Evolutionary conservation across 1,284 basidiomycete species (phyloP), one percentile per base, ranked within the genome.

Genomic region (Kalmanozyma brasiliensis): DNA sequence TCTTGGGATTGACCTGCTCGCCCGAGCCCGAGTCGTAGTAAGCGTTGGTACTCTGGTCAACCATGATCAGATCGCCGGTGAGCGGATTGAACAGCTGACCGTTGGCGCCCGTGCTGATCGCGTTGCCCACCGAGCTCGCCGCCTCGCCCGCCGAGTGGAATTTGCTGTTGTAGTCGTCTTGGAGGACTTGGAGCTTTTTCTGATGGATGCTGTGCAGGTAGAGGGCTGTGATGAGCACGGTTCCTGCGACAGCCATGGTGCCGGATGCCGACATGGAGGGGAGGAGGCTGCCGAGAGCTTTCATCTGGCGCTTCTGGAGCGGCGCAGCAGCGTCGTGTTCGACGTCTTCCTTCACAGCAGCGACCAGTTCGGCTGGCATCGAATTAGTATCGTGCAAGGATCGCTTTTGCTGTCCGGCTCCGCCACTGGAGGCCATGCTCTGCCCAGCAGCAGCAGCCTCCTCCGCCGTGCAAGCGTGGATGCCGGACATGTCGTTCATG

Each of bases 11-110:
- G 14, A 70, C 52, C 29, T 47, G 52, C 43, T 70, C 52, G 8
- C 67, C 67, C 1, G 67, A 53, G 2, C 52, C 46, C 19, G 61
- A 52, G 38, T 70, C 67, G 49, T 70, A 70, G 43, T 60, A 60
- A 14, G 19, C 10, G 20, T 37, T 33, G 2, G 57, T 53, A 43
- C 29, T 61, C 5, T 52, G 35, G 23, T 70, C 67, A 2, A 70
- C 52, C 8, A 64, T 37, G 29, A 70, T 38, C 2, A 64, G 43
- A 24, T 49, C 37, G 24, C 67, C 67, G 2, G 56, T 57, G 33
- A 64, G 36, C 6, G 67, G 67, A 37, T 70, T 70, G 52, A 70
- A 60, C 1, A 70, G 53, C 43, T 64, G 61, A 0, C 67, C 67
- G 29, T 52, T 56, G 20, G 49, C 45, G 5, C 67, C 67, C 8